Base-by-base conservation (phyloP, 1,139 yeast genomes). In the Blastobotrys apis region DNA sequence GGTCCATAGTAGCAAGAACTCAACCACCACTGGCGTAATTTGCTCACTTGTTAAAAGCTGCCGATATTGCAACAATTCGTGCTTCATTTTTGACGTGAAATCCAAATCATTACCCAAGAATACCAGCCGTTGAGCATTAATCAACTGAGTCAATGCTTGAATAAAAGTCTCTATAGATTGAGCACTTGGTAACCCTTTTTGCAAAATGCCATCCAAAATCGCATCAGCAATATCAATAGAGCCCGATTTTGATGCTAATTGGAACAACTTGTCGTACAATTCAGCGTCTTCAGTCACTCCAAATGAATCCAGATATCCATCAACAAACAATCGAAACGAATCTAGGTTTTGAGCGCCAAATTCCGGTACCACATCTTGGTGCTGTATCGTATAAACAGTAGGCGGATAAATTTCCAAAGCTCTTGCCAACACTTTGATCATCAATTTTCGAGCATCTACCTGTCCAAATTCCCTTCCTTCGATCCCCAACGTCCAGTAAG, bases 1-100 rank as follows among this genome's bases (percentile, higher is more conserved):
- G 5, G 58, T 49, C 56, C 59, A 57, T 15, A 53, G 51, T 10
- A 64, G 50, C 42, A 64, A 43, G 37, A 64, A 63, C 41, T 53
- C 49, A 8, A 58, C 47, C 6, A 51, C 50, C 6, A 56, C 51
- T 1, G 63, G 58, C 3, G 59, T 53, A 21, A 53, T 48, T 39
- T 55, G 49, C 16, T 51, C 53, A 8, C 59, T 51, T 1, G 47
- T 47, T 20, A 59, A 47, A 33, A 59, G 41, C 5, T 47, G 44
- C 13, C 53, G 49, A 35, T 54, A 53, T 10, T 46, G 42, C 4
- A 35, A 37, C 26, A 61, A 35, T 23, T 55, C 59, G 3, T 39
- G 39, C 39, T 54, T 53, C 23, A 58, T 54, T 17, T 45, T 42
- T 2, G 41, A 44, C 23, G 51, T 47, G 42, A 57, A 59, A 36